phyloP scores from a whole-genome alignment of 257 asterid genomes.

The Petrea volubilis region DNA sequence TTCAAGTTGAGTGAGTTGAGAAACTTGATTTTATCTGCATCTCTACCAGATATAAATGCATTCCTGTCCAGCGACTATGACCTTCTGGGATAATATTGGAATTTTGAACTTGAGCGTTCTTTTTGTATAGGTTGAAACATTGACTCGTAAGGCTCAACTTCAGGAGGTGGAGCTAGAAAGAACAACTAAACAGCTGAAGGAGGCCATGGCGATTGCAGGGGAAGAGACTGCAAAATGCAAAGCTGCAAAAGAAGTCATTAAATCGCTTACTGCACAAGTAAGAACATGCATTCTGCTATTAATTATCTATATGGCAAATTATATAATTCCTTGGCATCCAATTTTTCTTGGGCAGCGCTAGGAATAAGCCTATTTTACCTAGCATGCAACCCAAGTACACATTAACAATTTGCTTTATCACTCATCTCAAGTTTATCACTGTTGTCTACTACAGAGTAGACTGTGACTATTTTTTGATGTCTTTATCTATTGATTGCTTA shows the following conservation, averaged over 20 bases:
- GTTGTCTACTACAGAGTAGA: neutral
- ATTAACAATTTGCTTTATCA: neutral
- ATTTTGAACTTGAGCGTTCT: constrained; percentile 8
- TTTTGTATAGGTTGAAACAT: constrained; percentile 68
- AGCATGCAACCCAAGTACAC: constrained; percentile 3
- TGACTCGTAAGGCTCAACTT: constrained; percentile 70
- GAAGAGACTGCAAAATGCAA: constrained; percentile 96
- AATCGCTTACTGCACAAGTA: constrained; percentile 93
- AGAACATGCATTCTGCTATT: constrained; percentile 25
- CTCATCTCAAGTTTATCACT: neutral
- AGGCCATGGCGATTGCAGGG: constrained; percentile 80
- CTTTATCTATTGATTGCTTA: constrained; percentile 1
- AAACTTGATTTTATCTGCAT: constrained; percentile 9
- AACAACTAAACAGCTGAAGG: constrained; percentile 78
- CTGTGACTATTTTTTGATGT: neutral
- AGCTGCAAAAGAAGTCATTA: constrained; percentile 98
- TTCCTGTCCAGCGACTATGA: neutral
- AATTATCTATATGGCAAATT: constrained; percentile 14
- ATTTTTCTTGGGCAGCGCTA: neutral
- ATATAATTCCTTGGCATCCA: constrained; percentile 1
- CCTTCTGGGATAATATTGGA: neutral
- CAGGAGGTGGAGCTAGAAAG: constrained; percentile 84
- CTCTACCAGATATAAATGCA: neutral
- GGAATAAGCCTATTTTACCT: neutral
- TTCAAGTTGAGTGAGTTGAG: neutral